A percentile compares a stretch with the other conserved stretches of the same genome.
Evolutionary conservation across 176 grass and related monocot genomes (phyloP).

Genomic region (Saccharum officinarum): DNA sequence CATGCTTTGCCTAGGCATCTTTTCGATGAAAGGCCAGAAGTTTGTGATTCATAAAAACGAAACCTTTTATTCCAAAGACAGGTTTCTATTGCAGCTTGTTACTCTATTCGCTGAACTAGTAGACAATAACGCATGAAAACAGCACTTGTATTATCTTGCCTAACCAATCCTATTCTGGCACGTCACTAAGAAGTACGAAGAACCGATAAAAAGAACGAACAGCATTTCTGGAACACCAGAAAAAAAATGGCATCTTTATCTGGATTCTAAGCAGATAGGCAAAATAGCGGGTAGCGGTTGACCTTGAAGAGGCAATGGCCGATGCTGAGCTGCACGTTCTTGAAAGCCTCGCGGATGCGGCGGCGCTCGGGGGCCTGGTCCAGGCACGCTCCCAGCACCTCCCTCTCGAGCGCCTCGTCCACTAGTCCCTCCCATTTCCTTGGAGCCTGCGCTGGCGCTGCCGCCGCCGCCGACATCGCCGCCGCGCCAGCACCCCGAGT

Average conservation of each 20-base stretch:
- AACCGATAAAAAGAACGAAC: not conserved
- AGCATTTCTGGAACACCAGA: not conserved
- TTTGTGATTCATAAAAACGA: not conserved
- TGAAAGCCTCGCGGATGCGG: conserved; percentile 79
- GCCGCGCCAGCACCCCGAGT: not conserved
- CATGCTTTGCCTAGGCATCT: not conserved
- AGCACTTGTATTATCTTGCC: not conserved
- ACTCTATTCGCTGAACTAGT: not conserved
- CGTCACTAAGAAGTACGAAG: not conserved
- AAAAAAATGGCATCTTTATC: not conserved
- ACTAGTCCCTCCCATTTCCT: conserved; percentile 63
- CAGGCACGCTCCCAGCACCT: conserved; percentile 61
- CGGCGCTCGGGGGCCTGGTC: conserved; percentile 76
- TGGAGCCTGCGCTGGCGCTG: conserved; percentile 16
- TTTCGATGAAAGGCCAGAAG: not conserved
- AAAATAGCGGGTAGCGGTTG: not conserved
- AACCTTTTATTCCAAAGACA: not conserved
- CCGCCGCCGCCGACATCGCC: conserved; percentile 17
- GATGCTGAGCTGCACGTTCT: conserved; percentile 74
- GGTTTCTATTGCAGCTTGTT: not conserved
- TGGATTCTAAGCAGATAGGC: not conserved
- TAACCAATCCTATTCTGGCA: not conserved
- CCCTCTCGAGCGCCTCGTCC: conserved; percentile 64
- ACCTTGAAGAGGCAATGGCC: conserved; percentile 94
- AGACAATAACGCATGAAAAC: not conserved